phyloP scores from a whole-genome alignment of 1,284 basidiomycete genomes.

The Cutaneotrichosporon sp. region DNA sequence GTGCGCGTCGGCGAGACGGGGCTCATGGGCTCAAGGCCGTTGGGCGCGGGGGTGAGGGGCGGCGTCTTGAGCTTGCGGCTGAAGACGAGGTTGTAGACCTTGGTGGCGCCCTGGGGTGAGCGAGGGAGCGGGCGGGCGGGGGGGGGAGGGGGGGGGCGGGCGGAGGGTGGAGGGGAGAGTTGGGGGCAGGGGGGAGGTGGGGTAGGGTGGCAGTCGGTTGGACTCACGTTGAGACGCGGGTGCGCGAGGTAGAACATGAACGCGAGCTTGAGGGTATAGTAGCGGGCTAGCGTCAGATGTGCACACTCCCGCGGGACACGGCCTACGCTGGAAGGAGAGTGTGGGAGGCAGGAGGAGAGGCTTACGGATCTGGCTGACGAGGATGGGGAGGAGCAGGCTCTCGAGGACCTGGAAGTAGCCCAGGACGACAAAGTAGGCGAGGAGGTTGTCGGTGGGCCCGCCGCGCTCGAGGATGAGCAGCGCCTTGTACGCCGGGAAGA shows the following conservation, averaged over 20 bases:
- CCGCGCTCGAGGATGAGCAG: constrained; percentile 33
- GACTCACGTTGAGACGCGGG: constrained; percentile 24
- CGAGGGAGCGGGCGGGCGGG: neutral
- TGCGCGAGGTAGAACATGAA: constrained; percentile 46
- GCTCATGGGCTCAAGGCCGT: neutral
- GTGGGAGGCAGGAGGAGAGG: too few relatives aligned
- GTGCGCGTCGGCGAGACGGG: neutral
- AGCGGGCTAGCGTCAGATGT: constrained; percentile 36
- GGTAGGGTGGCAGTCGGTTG: too few relatives aligned
- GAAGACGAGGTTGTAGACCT: constrained; percentile 35
- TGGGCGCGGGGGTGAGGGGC: neutral
- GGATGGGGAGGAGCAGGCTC: constrained; percentile 24
- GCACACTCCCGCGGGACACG: too few relatives aligned
- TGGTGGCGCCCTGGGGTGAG: constrained; percentile 34
- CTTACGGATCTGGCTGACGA: constrained; percentile 18
- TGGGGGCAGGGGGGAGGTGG: too few relatives aligned
- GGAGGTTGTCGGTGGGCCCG: constrained; percentile 30
- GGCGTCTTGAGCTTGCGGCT: neutral
- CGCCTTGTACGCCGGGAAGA: constrained; percentile 38
- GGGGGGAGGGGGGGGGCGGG: too few relatives aligned
- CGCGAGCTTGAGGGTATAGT: constrained; percentile 45
- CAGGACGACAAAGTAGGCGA: constrained; percentile 46
- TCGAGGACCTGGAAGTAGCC: constrained; percentile 47
- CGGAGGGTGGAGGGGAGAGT: too few relatives aligned
- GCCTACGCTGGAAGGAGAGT: too few relatives aligned